Evolutionary conservation across 257 asterid species (phyloP).

Genomic region (Parsonsia alboflavescens): DNA sequence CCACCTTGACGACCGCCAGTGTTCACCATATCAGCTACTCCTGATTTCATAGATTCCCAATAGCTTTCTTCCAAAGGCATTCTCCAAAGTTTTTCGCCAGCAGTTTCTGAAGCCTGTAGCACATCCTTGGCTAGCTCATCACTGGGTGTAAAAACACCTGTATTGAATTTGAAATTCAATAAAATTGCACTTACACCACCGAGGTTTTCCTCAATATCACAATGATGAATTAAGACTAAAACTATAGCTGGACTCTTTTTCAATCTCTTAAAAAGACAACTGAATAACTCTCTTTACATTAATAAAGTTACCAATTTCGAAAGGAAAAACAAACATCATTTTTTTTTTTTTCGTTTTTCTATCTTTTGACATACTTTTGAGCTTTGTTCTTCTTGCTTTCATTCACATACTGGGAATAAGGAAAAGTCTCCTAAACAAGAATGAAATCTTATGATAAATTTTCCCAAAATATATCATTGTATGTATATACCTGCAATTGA

Average conservation of each 20-base stretch:
- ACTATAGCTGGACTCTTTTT: not conserved
- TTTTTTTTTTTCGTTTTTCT: not conserved
- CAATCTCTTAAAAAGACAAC: not conserved
- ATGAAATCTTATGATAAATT: not conserved
- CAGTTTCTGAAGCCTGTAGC: constrained; percentile 62
- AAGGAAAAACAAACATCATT: too few relatives aligned
- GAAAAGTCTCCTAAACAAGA: not conserved
- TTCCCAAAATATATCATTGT: not conserved
- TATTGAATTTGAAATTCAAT: not conserved
- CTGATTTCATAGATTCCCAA: constrained; percentile 95
- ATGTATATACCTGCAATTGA: constrained; percentile 83
- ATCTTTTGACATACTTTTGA: not conserved
- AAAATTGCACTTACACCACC: not conserved
- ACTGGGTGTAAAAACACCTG: constrained; percentile 85
- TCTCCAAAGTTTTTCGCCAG: constrained; percentile 95
- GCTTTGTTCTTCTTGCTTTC: not conserved
- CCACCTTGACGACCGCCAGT: constrained; percentile 96
- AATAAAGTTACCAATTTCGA: not conserved
- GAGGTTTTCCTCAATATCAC: not conserved
- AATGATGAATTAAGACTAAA: not conserved
- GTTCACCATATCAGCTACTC: constrained; percentile 97
- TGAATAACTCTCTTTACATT: not conserved
- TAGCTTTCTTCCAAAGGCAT: constrained; percentile 93
- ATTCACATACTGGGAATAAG: not conserved
- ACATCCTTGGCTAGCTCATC: constrained; percentile 89